Conservation (phyloP, 2,329 filamentous ascomycete genomes). For the Phyllosticta ampelicida region DNA sequence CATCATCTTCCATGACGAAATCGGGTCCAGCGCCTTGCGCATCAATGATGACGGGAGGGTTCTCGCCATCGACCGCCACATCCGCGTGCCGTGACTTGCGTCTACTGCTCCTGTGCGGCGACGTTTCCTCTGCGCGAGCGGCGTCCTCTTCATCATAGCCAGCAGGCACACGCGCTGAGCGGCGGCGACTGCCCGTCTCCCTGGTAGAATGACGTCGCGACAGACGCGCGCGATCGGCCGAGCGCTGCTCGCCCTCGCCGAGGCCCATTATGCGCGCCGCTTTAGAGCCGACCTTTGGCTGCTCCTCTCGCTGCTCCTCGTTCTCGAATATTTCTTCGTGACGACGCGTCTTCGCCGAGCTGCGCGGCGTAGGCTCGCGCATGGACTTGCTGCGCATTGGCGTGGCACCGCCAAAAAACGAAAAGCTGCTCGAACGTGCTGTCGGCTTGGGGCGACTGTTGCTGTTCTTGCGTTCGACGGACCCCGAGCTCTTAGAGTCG, state of each 20-base stretch:
- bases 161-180: slow-evolving; percentile 46
- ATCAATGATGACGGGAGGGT: slow-evolving; percentile 33
- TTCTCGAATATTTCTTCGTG: slow-evolving; percentile 36
- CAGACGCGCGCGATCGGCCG: slow-evolving; percentile 21
- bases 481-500: slow-evolving; percentile 56
- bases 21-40: slow-evolving; percentile 30
- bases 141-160: slow-evolving; percentile 46
- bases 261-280: slow-evolving; percentile 67
- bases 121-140: slow-evolving; percentile 41
- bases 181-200: slow-evolving; percentile 20
- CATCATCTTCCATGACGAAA: slow-evolving; percentile 36
- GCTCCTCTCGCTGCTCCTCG: slow-evolving; percentile 57
- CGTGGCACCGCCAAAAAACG: slow-evolving; percentile 47
- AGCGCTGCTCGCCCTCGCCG: slow-evolving; percentile 16
- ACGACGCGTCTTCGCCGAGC: slow-evolving; percentile 32
- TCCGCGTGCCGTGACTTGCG: slow-evolving; percentile 11
- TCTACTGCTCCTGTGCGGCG: slow-evolving; percentile 18
- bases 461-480: slow-evolving; percentile 49
- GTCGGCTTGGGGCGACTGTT: slow-evolving; percentile 19
- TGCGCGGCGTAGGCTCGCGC: slow-evolving; percentile 46
- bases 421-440: slow-evolving; percentile 50
- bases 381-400: slow-evolving; percentile 59
- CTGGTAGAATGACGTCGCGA: slow-evolving; percentile 35
- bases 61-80: slow-evolving; percentile 17
- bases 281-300: slow-evolving; percentile 56